Evolutionary conservation across 495 filamentous ascomycete species (phyloP).

Genomic region (Hyaloscypha hepaticicola): DNA sequence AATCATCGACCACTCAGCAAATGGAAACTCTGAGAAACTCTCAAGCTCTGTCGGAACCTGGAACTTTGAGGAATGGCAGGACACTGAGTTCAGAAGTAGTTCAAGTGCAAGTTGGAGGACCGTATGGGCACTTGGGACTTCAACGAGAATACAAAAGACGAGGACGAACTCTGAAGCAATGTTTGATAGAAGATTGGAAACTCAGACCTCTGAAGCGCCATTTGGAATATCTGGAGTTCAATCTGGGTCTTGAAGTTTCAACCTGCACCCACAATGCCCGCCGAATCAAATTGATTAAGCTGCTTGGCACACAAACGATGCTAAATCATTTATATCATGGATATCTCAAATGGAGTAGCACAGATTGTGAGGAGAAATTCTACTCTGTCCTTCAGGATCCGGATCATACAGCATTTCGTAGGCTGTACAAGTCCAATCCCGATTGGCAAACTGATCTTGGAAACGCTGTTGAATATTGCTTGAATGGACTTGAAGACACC

Average conservation of each 20-base stretch:
- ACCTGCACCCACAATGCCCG: slow-evolving; percentile 16
- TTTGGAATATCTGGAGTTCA: slow-evolving; percentile 1
- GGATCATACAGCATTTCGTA: slow-evolving; percentile 15
- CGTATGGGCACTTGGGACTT: not conserved
- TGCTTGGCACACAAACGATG: slow-evolving; percentile 18
- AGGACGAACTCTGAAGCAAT: slow-evolving; percentile 7
- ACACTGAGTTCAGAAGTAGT: not conserved
- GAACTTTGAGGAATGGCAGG: not conserved
- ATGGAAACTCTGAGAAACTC: slow-evolving; percentile 8
- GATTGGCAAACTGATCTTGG: slow-evolving; percentile 17
- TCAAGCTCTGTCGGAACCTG: slow-evolving; percentile 7
- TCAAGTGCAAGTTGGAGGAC: slow-evolving; percentile 5
- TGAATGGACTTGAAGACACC: slow-evolving; percentile 7
- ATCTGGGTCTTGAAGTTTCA: slow-evolving; percentile 19
- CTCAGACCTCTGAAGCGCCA: slow-evolving; percentile 6
- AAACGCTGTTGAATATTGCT: slow-evolving; percentile 14
- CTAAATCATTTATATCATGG: slow-evolving; percentile 9
- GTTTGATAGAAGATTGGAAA: slow-evolving; percentile 19
- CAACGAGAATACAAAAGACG: slow-evolving; percentile 7
- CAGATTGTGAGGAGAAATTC: slow-evolving; percentile 7
- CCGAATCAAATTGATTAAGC: slow-evolving; percentile 4
- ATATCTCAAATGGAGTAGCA: slow-evolving; percentile 1
- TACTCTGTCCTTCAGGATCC: slow-evolving; percentile 4
- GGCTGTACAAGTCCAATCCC: slow-evolving; percentile 6
- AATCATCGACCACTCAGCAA: not conserved